Base-by-base conservation (phyloP, 2,329 filamentous ascomycete species). In the Gliomastix tumulicola region DNA sequence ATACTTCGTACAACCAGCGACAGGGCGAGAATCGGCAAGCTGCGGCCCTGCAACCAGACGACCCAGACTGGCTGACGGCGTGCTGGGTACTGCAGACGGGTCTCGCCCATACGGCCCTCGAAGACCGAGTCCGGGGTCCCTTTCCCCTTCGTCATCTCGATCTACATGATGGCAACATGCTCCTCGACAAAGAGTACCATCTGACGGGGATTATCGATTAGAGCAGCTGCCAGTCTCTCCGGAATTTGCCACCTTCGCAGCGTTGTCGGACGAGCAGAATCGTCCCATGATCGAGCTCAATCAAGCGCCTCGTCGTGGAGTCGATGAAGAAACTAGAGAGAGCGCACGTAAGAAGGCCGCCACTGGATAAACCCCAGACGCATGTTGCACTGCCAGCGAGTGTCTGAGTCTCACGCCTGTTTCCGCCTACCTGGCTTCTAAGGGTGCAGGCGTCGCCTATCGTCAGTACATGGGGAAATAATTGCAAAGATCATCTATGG, bases 141-240 rank as follows among this genome's bases (percentile, higher is more conserved):
- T n/a, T 63, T 46, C 54, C 55, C n/a, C 43, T 62, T 1, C 59
- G 57, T 40, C 51, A 56, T 34, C 39, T 55, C 4, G 53, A 53
- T 15, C 43, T 62, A 4, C 59, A 60, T 46, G 55, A 47, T 41
- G 57, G 58, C 27, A 65, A 59, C n/a, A n/a, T n/a, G n/a, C n/a
- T n/a, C n/a, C n/a, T n/a, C n/a, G n/a, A n/a, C n/a, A n/a, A n/a
- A n/a, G n/a, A n/a, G n/a, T n/a, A n/a, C n/a, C n/a, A n/a, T n/a
- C n/a, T n/a, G n/a, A n/a, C n/a, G n/a, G n/a, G n/a, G n/a, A n/a
- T n/a, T n/a, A n/a, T n/a, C n/a, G n/a, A n/a, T n/a, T 61, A 2
- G 57, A 62, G 47, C 54, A 54, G 35, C 40, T 61, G 23, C 51
- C 56, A 5, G 48, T 60, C 34, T 57, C 44, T 39, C 57, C 53